Percentiles rank a stretch among this genome's conserved stretches.
These are phyloP conservation scores for Coniella vitis DNA, from an alignment of 2,329 filamentous ascomycete genomes.

Conservation along the genomic window DNA sequence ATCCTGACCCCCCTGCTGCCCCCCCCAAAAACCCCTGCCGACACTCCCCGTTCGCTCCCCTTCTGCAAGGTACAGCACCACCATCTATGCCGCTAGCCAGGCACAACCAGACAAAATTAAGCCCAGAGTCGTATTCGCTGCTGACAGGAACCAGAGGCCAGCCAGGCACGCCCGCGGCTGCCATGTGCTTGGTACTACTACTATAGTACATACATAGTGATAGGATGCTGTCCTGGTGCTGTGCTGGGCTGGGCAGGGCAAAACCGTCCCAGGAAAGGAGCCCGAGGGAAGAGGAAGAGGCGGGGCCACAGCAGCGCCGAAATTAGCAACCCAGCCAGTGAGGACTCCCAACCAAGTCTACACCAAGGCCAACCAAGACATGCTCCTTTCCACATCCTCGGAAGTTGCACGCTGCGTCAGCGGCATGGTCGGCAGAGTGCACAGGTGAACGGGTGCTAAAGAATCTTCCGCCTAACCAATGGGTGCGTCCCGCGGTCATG, in stretches of 20 bases:
- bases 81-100: slow-evolving; percentile 12
- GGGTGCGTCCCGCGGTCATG: no score
- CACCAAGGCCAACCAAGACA: background rate
- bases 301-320: slow-evolving; percentile 9
- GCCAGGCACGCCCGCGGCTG: background rate
- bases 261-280: background rate
- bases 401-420: no score
- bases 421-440: no score
- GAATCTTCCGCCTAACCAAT: no score
- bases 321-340: background rate
- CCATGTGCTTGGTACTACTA: background rate
- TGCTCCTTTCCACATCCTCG: background rate
- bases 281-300: background rate
- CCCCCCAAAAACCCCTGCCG: no score
- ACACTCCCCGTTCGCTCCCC: slow-evolving; percentile 13
- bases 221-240: no score
- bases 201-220: no score
- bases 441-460: no score
- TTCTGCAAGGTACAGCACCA: slow-evolving; percentile 18
- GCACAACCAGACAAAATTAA: slow-evolving; percentile 13
- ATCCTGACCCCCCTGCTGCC: no score
- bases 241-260: background rate
- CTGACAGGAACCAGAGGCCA: slow-evolving; percentile 3
- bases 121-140: slow-evolving; percentile 10
- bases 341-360: no score